Conservation (phyloP, 306 rosid genomes). For the Lathyrus oleraceus region DNA sequence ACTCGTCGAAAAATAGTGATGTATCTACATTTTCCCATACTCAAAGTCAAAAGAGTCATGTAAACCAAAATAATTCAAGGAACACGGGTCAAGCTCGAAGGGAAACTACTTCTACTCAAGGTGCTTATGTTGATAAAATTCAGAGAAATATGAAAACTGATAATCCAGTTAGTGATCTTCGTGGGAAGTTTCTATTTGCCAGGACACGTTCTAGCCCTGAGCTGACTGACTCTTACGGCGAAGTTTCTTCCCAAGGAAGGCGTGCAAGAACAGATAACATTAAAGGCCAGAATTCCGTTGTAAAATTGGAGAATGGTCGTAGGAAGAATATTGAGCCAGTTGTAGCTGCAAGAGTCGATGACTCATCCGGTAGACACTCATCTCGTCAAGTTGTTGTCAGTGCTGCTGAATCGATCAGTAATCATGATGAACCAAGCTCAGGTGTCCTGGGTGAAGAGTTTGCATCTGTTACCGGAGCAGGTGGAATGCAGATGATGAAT, state of each 20-base stretch:
- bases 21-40: slow-evolving; percentile 46
- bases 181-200: slow-evolving; percentile 76
- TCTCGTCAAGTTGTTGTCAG: slow-evolving; percentile 51
- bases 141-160: slow-evolving; percentile 56
- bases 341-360: slow-evolving; percentile 53
- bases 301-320: slow-evolving; percentile 61
- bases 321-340: slow-evolving; percentile 63
- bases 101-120: slow-evolving; percentile 52
- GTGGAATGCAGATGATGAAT: slow-evolving; percentile 66
- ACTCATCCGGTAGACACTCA: slow-evolving; percentile 51
- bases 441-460: slow-evolving; percentile 59
- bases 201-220: slow-evolving; percentile 98
- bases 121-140: slow-evolving; percentile 49
- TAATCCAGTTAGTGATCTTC: slow-evolving; percentile 53
- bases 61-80: slow-evolving; percentile 54
- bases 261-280: slow-evolving; percentile 54
- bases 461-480: slow-evolving; percentile 58
- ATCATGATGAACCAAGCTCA: slow-evolving; percentile 55
- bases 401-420: slow-evolving; percentile 57
- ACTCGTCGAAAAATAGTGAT: slow-evolving; percentile 46
- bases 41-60: slow-evolving; percentile 58
- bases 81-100: slow-evolving; percentile 52
- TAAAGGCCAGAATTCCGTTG: slow-evolving; percentile 49
- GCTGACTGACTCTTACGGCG: slow-evolving; percentile 80
- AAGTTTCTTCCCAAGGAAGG: slow-evolving; percentile 69